Conservation (phyloP, 2,329 filamentous ascomycete genomes). For the Chaetoscypha palmicola region DNA sequence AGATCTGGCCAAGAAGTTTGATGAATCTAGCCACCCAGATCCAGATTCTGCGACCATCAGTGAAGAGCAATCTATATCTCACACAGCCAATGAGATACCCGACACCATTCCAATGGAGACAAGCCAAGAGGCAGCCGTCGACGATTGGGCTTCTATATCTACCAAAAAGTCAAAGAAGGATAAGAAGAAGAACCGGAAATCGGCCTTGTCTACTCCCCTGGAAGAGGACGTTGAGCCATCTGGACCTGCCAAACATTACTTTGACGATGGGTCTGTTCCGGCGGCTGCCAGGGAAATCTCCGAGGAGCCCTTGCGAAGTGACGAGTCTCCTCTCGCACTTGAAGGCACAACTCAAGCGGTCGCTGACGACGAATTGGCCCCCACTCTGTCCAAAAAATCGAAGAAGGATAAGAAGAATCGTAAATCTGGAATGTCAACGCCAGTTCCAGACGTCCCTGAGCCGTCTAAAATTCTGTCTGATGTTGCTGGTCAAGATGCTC, state of each 20-base stretch:
- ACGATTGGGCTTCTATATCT: not conserved
- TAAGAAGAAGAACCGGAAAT: conserved; percentile 19
- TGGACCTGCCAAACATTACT: no score
- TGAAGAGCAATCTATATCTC: no score
- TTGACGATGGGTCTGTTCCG: no score
- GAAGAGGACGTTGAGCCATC: conserved; percentile 6
- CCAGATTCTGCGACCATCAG: no score
- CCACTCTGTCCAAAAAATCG: conserved; percentile 21
- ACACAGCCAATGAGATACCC: no score
- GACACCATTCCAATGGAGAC: conserved; percentile 2
- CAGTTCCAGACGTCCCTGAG: not conserved
- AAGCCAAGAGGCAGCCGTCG: not conserved
- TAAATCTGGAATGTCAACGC: not conserved
- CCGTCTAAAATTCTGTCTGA: not conserved
- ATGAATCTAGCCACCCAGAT: not conserved
- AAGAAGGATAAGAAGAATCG: conserved; percentile 14
- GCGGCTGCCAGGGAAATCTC: no score
- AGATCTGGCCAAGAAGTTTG: not conserved
- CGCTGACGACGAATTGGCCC: conserved; percentile 7
- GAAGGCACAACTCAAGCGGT: not conserved
- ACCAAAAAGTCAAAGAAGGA: conserved; percentile 15
- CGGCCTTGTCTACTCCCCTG: conserved; percentile 13
- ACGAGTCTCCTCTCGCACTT: no score
- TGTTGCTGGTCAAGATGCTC: not conserved
- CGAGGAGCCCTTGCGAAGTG: no score